Evolutionary conservation across 192 early-diverging fungal species (phyloP), one percentile per base, ranked within the genome.

Genomic region (Pilaira anomala): DNA sequence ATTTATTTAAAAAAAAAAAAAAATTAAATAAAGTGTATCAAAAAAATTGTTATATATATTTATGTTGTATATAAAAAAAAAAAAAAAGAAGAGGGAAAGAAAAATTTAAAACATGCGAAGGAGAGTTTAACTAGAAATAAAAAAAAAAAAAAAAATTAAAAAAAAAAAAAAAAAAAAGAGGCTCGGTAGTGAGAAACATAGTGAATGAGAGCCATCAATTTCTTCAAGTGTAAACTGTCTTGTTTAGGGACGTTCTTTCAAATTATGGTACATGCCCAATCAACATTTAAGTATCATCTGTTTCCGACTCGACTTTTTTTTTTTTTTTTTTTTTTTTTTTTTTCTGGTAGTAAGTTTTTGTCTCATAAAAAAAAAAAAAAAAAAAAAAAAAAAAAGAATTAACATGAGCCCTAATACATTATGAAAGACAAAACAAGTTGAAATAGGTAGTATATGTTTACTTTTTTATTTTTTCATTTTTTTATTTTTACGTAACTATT

Each of bases 101-200:
- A 33, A 21, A 33, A 56, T 54, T 40, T 45, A 18, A 26, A 55
- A 64, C 3, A 42, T 2, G 39, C 22, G 22, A 42, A 26, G 33
- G n/a, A 24, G 18, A 8, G 8, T 13, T 18, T 19, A 22, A 21
- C 18, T 22, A 26, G 25, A 22, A 9, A 25, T 26, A 45, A 29
- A 45, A 61, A 61, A 9, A 28, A 28, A 48, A 21, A 48, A 48
- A 30, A 33, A 19, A 48, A 48, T 46, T 45, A 42, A 46, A 26
- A 61, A 63, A 63, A 39, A 63, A 63, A 51, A 48, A 45, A 12
- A 60, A 48, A 46, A 60, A 44, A 63, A 63, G 49, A 63, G 19
- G 25, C 41, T 21, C 54, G 30, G 26, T 33, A 63, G 52, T 57
- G 53, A 55, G 53, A 55, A 55, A 55, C 53, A 55, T 36, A 18